Evolutionary conservation across 164 flowering plant genomes (phyloP).

Genomic region (Kalanchoe fedtschenkoi): DNA sequence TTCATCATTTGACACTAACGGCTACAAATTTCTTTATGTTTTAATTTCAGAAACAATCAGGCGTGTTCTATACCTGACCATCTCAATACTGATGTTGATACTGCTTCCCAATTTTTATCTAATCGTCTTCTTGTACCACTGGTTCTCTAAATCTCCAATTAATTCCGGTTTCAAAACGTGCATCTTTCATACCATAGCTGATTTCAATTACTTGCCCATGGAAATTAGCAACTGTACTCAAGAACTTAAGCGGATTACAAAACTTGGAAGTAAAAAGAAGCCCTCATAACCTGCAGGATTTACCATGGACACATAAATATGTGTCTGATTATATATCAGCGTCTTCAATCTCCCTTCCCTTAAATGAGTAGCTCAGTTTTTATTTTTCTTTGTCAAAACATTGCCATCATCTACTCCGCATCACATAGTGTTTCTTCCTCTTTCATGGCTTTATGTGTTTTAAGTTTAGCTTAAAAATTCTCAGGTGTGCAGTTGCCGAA

Average conservation of each 20-base stretch:
- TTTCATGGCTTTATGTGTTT: too few relatives aligned
- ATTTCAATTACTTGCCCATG: slow-evolving; percentile 25
- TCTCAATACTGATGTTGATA: slow-evolving; percentile 69
- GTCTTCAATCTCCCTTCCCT: too few relatives aligned
- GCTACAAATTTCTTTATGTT: neutral
- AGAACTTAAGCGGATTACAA: slow-evolving; percentile 60
- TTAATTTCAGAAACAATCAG: slow-evolving; percentile 59
- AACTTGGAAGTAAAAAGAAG: slow-evolving; percentile 48
- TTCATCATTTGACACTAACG: neutral
- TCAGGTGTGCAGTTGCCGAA: too few relatives aligned
- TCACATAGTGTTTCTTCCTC: too few relatives aligned
- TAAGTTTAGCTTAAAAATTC: too few relatives aligned
- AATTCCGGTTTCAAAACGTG: too few relatives aligned
- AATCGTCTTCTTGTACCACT: slow-evolving; percentile 60
- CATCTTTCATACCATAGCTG: neutral
- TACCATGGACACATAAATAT: neutral
- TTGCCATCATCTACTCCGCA: too few relatives aligned
- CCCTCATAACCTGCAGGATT: slow-evolving; percentile 39
- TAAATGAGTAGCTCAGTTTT: neutral
- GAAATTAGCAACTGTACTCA: slow-evolving; percentile 50
- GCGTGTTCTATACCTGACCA: slow-evolving; percentile 60
- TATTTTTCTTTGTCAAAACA: too few relatives aligned
- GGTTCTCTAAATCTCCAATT: slow-evolving; percentile 27
- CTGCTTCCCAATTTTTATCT: slow-evolving; percentile 79
- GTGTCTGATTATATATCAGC: too few relatives aligned